phyloP scores from a whole-genome alignment of 306 rosid species.

The Cicer yamashitae region DNA sequence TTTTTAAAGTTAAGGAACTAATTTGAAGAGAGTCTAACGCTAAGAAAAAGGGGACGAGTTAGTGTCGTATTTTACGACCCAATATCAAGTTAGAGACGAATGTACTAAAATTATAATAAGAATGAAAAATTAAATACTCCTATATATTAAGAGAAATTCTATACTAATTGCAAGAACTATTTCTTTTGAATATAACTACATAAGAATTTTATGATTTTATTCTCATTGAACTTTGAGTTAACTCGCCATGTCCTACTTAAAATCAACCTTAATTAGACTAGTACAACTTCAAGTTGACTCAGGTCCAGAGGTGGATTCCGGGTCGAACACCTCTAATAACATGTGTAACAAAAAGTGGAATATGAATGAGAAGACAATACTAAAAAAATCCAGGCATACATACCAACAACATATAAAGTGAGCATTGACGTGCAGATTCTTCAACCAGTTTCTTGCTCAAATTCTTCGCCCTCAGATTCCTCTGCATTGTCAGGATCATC shows the following conservation, averaged over 20 bases:
- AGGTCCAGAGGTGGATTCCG: background rate
- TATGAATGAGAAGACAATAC: constrained; percentile 7
- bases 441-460: constrained; percentile 94
- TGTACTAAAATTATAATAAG: background rate
- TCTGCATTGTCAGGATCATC: constrained; percentile 82
- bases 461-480: constrained; percentile 91
- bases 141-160: background rate
- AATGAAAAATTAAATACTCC: background rate
- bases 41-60: no score
- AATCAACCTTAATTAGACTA: background rate
- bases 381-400: constrained; percentile 9
- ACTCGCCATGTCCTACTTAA: background rate
- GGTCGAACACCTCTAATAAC: background rate
- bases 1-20: no score
- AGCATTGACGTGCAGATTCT: constrained; percentile 33
- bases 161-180: background rate
- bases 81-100: no score
- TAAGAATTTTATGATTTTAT: background rate
- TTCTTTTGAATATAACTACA: background rate
- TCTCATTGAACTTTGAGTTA: background rate
- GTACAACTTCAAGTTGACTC: background rate
- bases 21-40: no score
- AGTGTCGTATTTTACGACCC: no score
- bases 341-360: background rate
- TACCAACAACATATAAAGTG: constrained; percentile 9